phyloP scores from a whole-genome alignment of 192 early-diverging fungal species.

The Backusella parvicylindrica region DNA sequence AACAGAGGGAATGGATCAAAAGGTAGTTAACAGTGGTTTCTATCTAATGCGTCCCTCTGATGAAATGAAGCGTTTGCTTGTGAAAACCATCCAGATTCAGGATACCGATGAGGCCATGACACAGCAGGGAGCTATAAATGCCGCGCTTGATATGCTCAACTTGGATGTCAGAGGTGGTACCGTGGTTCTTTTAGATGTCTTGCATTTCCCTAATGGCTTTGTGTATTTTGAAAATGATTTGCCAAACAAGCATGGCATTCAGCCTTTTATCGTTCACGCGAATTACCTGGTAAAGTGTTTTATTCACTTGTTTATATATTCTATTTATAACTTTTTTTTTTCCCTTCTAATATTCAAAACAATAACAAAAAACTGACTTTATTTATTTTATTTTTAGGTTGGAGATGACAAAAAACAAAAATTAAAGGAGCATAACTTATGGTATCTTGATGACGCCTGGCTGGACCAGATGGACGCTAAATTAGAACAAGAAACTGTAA shows the following conservation, averaged over 20 bases:
- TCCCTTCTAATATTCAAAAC: not conserved
- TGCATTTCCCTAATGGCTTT: slow-evolving; percentile 25
- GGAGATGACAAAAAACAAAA: slow-evolving; percentile 18
- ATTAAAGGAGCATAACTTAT: slow-evolving; percentile 9
- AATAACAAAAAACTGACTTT: not conserved
- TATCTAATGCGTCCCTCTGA: slow-evolving; percentile 28
- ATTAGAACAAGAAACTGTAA: slow-evolving; percentile 1
- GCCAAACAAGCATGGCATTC: not conserved
- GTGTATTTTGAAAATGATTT: slow-evolving; percentile 16
- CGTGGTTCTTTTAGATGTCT: slow-evolving; percentile 19
- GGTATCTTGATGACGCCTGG: slow-evolving; percentile 15
- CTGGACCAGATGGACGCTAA: slow-evolving; percentile 5
- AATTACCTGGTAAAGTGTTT: slow-evolving; percentile 21
- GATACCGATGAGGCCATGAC: slow-evolving; percentile 7
- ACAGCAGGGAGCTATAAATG: slow-evolving; percentile 27
- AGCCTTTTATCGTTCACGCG: slow-evolving; percentile 28
- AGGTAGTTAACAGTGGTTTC: slow-evolving; percentile 18
- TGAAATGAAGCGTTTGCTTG: slow-evolving; percentile 13
- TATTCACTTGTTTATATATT: not conserved
- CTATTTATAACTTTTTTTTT: not conserved
- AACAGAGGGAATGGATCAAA: slow-evolving; percentile 9
- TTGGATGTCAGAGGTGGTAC: slow-evolving; percentile 8
- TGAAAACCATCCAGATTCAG: slow-evolving; percentile 20
- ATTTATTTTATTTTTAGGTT: not conserved
- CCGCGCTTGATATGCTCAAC: not conserved